These are phyloP conservation scores for Coemansia sp. DNA, from an alignment of 192 early-diverging fungal genomes.

Conservation along the genomic window DNA sequence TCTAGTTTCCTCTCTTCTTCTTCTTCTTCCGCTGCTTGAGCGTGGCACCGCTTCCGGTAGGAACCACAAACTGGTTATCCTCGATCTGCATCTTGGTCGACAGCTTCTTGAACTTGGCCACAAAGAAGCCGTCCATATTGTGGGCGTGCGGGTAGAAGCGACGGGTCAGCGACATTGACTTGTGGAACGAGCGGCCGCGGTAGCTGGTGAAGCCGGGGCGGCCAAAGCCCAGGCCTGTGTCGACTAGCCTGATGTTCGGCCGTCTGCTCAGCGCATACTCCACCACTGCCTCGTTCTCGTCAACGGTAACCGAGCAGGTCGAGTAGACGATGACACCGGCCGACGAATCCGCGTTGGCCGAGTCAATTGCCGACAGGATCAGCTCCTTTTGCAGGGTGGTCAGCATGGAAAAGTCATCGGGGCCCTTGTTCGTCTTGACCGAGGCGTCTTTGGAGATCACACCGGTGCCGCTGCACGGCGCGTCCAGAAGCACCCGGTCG, in stretches of 20 bases:
- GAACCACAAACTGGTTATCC: conserved; percentile 32
- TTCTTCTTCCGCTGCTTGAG: conserved; percentile 46
- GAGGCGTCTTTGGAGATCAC: conserved; percentile 98
- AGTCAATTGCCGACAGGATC: conserved; percentile 95
- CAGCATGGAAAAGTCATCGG: conserved; percentile 88
- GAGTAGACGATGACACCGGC: conserved; percentile 98
- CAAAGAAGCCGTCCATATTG: conserved; percentile 99
- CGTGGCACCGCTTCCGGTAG: conserved; percentile 37
- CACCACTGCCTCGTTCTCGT: conserved; percentile 97
- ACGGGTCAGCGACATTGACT: conserved; percentile 72
- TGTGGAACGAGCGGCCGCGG: conserved; percentile 85
- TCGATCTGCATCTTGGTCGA: conserved; percentile 66
- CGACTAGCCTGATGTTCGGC: conserved; percentile 89
- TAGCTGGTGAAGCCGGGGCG: conserved; percentile 86
- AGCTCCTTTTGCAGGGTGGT: conserved; percentile 95
- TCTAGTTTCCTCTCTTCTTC: conserved; percentile 13
- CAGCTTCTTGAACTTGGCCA: conserved; percentile 94
- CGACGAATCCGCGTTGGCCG: conserved; percentile 83
- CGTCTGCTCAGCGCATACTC: conserved; percentile 92
- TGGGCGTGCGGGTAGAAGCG: conserved; percentile 96
- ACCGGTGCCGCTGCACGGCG: conserved; percentile 98
- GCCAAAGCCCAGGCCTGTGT: conserved; percentile 89
- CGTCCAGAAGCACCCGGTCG: conserved; percentile 94
- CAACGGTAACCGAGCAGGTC: conserved; percentile 96
- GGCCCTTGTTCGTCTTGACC: conserved; percentile 92